Evolutionary conservation across 805 yeast genomes (phyloP).

Genomic region (Zygoascus biomembranicola): DNA sequence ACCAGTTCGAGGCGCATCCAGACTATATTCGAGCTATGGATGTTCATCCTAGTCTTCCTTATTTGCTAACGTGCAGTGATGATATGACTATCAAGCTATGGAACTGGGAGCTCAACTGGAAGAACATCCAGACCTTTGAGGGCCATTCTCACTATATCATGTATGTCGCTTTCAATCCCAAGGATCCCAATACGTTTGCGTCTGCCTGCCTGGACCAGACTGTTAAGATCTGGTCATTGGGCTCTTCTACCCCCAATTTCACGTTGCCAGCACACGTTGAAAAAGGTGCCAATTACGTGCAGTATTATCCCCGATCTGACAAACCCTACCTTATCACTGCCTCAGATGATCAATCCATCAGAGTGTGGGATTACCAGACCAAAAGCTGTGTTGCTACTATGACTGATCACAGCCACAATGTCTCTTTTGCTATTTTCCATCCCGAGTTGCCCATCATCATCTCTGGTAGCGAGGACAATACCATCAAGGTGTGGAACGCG

Average conservation of each 20-base stretch:
- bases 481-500: constrained; percentile 90
- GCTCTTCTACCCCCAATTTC: constrained; percentile 80
- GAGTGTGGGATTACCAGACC: constrained; percentile 95
- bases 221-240: constrained; percentile 93
- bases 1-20: constrained; percentile 97
- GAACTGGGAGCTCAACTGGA: constrained; percentile 98
- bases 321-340: constrained; percentile 92
- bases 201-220: constrained; percentile 95
- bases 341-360: constrained; percentile 82
- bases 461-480: constrained; percentile 95
- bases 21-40: constrained; percentile 91
- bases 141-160: constrained; percentile 95
- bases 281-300: constrained; percentile 93
- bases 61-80: constrained; percentile 81
- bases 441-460: constrained; percentile 93
- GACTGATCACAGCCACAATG: constrained; percentile 90
- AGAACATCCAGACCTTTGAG: constrained; percentile 78
- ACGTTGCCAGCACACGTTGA: constrained; percentile 85
- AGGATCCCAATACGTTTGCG: constrained; percentile 95
- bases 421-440: constrained; percentile 94
- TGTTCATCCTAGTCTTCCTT: constrained; percentile 90
- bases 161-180: constrained; percentile 93
- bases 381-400: constrained; percentile 90
- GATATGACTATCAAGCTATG: constrained; percentile 87
- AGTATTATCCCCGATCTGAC: constrained; percentile 94